Base-by-base conservation (phyloP, 2,329 filamentous ascomycete species). In the Ascochyta viciae-villosae region DNA sequence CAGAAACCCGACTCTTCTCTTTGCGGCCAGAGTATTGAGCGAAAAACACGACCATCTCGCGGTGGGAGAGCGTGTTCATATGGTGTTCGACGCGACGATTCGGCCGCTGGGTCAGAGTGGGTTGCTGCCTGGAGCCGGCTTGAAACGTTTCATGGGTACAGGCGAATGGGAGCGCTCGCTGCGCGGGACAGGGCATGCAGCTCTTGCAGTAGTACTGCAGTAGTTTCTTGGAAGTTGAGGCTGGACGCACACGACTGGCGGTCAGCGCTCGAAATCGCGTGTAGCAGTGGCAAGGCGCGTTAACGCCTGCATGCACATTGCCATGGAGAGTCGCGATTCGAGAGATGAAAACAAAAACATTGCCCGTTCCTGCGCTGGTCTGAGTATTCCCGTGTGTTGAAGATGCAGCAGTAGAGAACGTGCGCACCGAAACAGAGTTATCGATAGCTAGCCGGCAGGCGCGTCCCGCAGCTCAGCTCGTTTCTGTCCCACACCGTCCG, bases 11-110 rank as follows among this genome's bases (percentile, higher is more conserved):
- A 58, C 64, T 64, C 54, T 63, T 67, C 63, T 66, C 53, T 58
- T 70, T 68, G 39, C 56, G 67, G 70, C 53, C 69, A 64, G 63
- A 66, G 46, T 60, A 74, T 69, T 67, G 73, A 68, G 59, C 46
- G 58, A 50, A 72, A 74, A 76, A 74, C 74, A 67, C 75, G 75
- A 77, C 74, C 59, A 76, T 76, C 57, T 70, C 75, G 67, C 75
- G 74, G 67, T 76, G 66, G 64, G 67, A 66, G 66, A 63, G 65
- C 70, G 70, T 72, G 71, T 73, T 63, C 64, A 68, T 72, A 70
- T 70, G 66, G 71, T 72, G 64, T 70, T 70, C 59, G 70, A 74
- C 73, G 73, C 70, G 73, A 74, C 69, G 72, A 74, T 71, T 74
- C 65, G 73, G 68, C 68, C 60, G 56, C 54, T 51, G 52, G 43